Evolutionary conservation across 805 yeast genomes (phyloP).

Genomic region (Lipomyces yamanashiensis): DNA sequence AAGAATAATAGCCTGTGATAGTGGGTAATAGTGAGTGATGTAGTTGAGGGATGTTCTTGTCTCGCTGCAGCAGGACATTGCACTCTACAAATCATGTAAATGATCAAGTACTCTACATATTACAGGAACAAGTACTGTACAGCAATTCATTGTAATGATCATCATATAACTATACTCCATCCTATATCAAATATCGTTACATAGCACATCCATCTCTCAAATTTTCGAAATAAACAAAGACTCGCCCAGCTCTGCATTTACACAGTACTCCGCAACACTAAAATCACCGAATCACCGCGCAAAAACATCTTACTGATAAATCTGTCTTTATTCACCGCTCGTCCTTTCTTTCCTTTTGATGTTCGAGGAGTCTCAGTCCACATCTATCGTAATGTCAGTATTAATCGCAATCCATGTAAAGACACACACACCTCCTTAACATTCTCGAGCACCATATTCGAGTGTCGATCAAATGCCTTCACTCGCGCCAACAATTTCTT

Average conservation of each 20-base stretch:
- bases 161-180: too few relatives aligned
- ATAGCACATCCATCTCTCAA: too few relatives aligned
- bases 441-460: slow-evolving; percentile 88
- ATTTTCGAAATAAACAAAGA: neutral
- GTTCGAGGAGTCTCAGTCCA: slow-evolving; percentile 70
- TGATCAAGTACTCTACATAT: too few relatives aligned
- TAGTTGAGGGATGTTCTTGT: too few relatives aligned
- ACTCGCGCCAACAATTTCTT: slow-evolving; percentile 89
- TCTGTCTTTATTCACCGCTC: slow-evolving; percentile 69
- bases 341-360: slow-evolving; percentile 72
- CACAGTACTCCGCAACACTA: slow-evolving; percentile 60
- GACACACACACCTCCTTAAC: slow-evolving; percentile 70
- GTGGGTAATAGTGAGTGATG: too few relatives aligned
- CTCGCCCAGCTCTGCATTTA: slow-evolving; percentile 8
- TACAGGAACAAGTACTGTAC: too few relatives aligned
- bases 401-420: neutral
- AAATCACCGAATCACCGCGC: slow-evolving; percentile 93
- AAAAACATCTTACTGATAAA: slow-evolving; percentile 87
- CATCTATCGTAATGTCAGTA: slow-evolving; percentile 40
- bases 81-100: too few relatives aligned
- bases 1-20: neutral
- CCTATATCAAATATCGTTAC: too few relatives aligned
- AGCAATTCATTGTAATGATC: too few relatives aligned
- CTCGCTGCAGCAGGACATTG: too few relatives aligned
- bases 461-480: slow-evolving; percentile 94